Conservation (phyloP, 1,139 yeast genomes). For the Pichia kudriavzevii region DNA sequence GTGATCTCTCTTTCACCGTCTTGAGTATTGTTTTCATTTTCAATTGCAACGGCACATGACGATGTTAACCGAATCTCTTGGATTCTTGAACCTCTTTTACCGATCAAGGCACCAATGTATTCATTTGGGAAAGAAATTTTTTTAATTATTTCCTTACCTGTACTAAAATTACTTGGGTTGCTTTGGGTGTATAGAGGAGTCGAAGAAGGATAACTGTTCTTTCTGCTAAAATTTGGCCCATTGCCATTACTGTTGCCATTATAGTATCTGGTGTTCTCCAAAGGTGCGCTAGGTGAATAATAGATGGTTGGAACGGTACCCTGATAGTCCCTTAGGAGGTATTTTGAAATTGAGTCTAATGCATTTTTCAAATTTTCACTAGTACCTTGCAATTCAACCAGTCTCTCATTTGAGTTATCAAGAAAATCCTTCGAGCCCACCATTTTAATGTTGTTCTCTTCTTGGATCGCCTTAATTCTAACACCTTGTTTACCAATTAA, state of each 20-base stretch:
- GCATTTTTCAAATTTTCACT: constrained; percentile 57
- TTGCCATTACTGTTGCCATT: constrained; percentile 4
- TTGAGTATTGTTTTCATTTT: constrained; percentile 46
- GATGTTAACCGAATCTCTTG: constrained; percentile 78
- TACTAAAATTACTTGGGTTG: constrained; percentile 6
- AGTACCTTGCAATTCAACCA: constrained; percentile 82
- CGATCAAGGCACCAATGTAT: constrained; percentile 86
- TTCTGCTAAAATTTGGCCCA: constrained; percentile 1
- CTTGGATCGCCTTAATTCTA: constrained; percentile 76
- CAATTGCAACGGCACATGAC: constrained; percentile 72
- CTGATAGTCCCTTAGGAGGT: constrained; percentile 67
- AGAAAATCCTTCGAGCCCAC: constrained; percentile 83
- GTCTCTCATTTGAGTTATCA: constrained; percentile 78
- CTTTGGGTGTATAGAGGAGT: too few relatives aligned
- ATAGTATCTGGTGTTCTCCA: constrained; percentile 19
- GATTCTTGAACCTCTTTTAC: constrained; percentile 73
- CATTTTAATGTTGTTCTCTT: constrained; percentile 63
- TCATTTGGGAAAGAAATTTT: constrained; percentile 64
- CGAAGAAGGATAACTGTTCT: constrained; percentile 1
- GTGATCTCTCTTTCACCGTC: constrained; percentile 68
- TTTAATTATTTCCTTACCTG: constrained; percentile 31
- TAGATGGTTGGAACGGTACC: constrained; percentile 58
- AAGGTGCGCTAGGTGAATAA: constrained; percentile 49
- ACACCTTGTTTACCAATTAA: constrained; percentile 81
- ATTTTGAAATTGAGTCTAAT: constrained; percentile 57